Conservation (phyloP, 129 eudicot genomes). For the Helichrysum umbraculigerum region DNA sequence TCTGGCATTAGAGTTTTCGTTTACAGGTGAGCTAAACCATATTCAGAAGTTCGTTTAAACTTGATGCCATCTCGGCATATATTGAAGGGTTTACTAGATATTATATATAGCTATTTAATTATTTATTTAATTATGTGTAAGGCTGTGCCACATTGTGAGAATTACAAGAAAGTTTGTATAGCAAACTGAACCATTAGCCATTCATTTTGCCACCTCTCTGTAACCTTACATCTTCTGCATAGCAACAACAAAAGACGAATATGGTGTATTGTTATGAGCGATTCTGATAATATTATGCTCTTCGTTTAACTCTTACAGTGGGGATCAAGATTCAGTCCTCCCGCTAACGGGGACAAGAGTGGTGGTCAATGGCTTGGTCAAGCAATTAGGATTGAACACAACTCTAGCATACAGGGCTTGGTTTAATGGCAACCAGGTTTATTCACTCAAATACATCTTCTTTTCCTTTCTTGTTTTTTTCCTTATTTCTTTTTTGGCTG, state of each 20-base stretch:
- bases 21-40: constrained; percentile 45
- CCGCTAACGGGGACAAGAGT: constrained; percentile 69
- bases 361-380: constrained; percentile 52
- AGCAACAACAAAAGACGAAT: not conserved
- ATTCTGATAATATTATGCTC: not conserved
- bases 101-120: too few relatives aligned
- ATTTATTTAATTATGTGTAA: too few relatives aligned
- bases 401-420: constrained; percentile 64
- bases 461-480: not conserved
- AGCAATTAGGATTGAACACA: constrained; percentile 51
- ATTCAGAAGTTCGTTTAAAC: not conserved
- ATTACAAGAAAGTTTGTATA: not conserved
- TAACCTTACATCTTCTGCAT: not conserved
- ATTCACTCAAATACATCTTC: not conserved
- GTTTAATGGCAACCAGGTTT: constrained; percentile 68
- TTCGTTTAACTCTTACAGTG: constrained; percentile 41
- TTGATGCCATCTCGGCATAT: not conserved
- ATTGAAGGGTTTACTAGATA: not conserved
- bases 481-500: too few relatives aligned
- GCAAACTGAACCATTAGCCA: not conserved
- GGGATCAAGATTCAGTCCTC: constrained; percentile 92
- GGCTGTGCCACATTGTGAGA: too few relatives aligned
- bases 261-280: not conserved
- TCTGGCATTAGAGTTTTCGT: constrained; percentile 61
- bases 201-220: not conserved